Evolutionary conservation across 2,329 filamentous ascomycete genomes (phyloP), one percentile per base, ranked within the genome.

Genomic region (Penicillium sp.): DNA sequence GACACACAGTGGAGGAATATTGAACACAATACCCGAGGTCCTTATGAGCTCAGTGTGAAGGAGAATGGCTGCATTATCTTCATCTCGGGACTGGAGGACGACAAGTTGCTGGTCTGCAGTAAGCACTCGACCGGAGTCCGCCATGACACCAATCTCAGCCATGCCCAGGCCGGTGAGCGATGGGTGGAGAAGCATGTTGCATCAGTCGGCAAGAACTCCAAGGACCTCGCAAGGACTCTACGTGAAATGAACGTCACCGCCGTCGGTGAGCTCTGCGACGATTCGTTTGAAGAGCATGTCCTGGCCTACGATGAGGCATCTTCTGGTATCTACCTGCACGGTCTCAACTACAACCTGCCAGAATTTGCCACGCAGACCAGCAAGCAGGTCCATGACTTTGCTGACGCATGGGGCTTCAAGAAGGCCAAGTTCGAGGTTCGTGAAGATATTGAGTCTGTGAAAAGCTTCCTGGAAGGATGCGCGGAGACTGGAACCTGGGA

Each of bases 41-140:
- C 94, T 0, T 99, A 97, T 66, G 94, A 99, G 75, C 79, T 99
- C 52, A 97, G 92, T 54, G 85, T 97, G 48, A 99, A 99, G 77
- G 94, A 99, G 75, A 99, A 99, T 67, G 94, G 94, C n/a, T 99
- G 94, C 74, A 99, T 99, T 74, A 97, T 99, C 64, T 99, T 99
- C 78, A 87, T 99, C 40, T 88, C 92, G 14, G 94, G 92, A 13
- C 80, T 99, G 19, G 90, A 95, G 67, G 92, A 97, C 66, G 92
- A 86, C 31, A 91, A 90, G 1, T 79, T 99, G 9, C 80, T 99
- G 7, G 92, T 99, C n/a, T 97, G 93, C 83, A 97, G 93, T 81
- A 99, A 99, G 71, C 94, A 99, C 73, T 97, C 94, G 0, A 97
- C 92, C 0, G 94, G 94, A 6, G 79, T 85, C 21, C 84, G 93